phyloP scores from a whole-genome alignment of 768 basidiomycete species.

The Lyophyllum semitale region DNA sequence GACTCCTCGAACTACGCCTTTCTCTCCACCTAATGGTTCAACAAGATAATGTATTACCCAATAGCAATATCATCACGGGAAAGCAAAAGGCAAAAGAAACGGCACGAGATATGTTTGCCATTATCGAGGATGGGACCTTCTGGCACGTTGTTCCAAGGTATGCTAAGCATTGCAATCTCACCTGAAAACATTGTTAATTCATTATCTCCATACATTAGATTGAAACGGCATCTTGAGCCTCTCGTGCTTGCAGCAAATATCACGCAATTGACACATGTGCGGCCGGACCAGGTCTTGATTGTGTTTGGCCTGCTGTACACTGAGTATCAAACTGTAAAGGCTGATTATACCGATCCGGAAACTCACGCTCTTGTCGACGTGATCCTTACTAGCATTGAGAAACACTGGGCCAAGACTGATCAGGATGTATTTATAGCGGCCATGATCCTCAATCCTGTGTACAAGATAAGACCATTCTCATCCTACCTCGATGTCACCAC shows the following conservation, averaged over 20 bases:
- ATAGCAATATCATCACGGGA: not conserved
- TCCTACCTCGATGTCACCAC: conserved; percentile 8
- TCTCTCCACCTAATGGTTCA: conserved; percentile 15
- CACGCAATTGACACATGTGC: conserved; percentile 26
- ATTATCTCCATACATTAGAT: not conserved
- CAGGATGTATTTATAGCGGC: conserved; percentile 32
- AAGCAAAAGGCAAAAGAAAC: not conserved
- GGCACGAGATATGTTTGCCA: not conserved
- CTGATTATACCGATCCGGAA: conserved; percentile 13
- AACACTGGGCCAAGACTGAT: conserved; percentile 27
- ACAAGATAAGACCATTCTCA: conserved; percentile 16
- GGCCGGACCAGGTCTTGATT: conserved; percentile 30
- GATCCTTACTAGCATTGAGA: conserved; percentile 30
- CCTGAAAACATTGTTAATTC: not conserved
- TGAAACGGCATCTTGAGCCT: conserved; percentile 13
- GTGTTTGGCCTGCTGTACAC: conserved; percentile 28
- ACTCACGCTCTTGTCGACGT: conserved; percentile 6
- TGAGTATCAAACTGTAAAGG: conserved; percentile 14
- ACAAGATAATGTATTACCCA: not conserved
- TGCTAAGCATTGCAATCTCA: not conserved
- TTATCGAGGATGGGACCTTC: not conserved
- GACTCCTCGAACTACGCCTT: conserved; percentile 24
- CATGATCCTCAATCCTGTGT: conserved; percentile 28
- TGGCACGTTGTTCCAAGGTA: not conserved
- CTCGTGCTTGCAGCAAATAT: conserved; percentile 31